Evolutionary conservation across 2,329 filamentous ascomycete species (phyloP).

Genomic region (Rhynchosporium secalis): DNA sequence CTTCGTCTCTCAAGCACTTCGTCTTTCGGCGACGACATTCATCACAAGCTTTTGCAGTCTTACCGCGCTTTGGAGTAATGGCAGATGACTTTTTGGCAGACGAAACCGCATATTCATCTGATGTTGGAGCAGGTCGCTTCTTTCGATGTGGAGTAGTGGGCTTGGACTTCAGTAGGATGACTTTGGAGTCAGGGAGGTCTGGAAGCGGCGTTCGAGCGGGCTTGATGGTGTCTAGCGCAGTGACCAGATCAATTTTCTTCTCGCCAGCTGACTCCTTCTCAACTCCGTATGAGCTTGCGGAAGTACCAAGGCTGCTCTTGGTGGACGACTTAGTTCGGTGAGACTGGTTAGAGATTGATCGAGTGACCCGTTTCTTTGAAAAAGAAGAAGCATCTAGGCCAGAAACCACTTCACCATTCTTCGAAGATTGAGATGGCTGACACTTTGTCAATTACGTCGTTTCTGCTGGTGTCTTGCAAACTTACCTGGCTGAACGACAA

Average conservation of each 20-base stretch:
- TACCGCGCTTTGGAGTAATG: background rate
- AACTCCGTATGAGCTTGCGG: background rate
- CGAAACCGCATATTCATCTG: background rate
- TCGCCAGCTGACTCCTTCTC: background rate
- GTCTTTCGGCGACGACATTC: slow-evolving; percentile 8
- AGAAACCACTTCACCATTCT: background rate
- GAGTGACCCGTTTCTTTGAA: background rate
- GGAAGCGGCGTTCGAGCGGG: background rate
- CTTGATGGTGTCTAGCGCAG: background rate
- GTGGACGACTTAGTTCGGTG: background rate
- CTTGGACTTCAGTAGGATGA: background rate
- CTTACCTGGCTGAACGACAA: background rate
- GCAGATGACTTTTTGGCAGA: background rate
- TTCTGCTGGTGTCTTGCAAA: background rate
- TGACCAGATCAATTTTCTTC: background rate
- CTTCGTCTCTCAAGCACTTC: slow-evolving; percentile 4
- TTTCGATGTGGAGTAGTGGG: background rate
- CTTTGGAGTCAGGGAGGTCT: background rate
- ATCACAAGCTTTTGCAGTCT: slow-evolving; percentile 1
- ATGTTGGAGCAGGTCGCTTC: background rate
- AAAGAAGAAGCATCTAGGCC: background rate
- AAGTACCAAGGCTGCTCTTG: background rate
- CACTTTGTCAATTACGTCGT: no score
- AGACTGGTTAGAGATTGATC: background rate
- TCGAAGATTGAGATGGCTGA: no score